These are phyloP conservation scores for Paramyrothecium sp. DNA, from an alignment of 2,329 filamentous ascomycete genomes.

Conservation along the genomic window DNA sequence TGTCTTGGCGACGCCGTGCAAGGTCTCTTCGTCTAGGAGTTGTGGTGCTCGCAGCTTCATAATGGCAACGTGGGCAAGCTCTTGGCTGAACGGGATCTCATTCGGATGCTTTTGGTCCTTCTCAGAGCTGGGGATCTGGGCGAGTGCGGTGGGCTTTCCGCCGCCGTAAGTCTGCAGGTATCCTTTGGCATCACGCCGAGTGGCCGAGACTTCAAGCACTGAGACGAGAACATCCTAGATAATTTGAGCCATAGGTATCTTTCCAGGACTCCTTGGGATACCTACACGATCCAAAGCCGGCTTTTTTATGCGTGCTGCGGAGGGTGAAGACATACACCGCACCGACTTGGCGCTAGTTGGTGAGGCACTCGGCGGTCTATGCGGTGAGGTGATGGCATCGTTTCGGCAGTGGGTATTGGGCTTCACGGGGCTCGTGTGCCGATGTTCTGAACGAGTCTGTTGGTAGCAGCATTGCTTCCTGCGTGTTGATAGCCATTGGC, in stretches of 20 bases:
- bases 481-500: conserved; percentile 12
- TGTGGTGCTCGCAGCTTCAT: conserved; percentile 81
- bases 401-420: not conserved
- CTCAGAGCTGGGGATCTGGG: conserved; percentile 29
- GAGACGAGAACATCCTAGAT: conserved; percentile 79
- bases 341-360: conserved; percentile 8
- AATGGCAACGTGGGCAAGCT: conserved; percentile 66
- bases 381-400: conserved; percentile 5
- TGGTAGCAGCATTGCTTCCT: not conserved
- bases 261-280: not conserved
- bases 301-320: conserved; percentile 26
- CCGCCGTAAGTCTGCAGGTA: conserved; percentile 81
- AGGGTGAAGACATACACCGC: conserved; percentile 26
- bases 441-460: not conserved
- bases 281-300: conserved; percentile 29
- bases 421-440: not conserved
- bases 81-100: conserved; percentile 10
- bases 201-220: conserved; percentile 83
- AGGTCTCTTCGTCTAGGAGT: conserved; percentile 62
- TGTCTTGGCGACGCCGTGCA: conserved; percentile 78
- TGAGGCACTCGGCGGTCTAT: conserved; percentile 8
- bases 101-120: conserved; percentile 24
- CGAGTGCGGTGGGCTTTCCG: conserved; percentile 22
- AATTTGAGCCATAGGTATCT: conserved; percentile 8
- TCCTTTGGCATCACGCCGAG: conserved; percentile 86